Evolutionary conservation across 2,329 filamentous ascomycete genomes (phyloP), one percentile per base, ranked within the genome.

Genomic region (Monilinia vaccinii-corymbosi): DNA sequence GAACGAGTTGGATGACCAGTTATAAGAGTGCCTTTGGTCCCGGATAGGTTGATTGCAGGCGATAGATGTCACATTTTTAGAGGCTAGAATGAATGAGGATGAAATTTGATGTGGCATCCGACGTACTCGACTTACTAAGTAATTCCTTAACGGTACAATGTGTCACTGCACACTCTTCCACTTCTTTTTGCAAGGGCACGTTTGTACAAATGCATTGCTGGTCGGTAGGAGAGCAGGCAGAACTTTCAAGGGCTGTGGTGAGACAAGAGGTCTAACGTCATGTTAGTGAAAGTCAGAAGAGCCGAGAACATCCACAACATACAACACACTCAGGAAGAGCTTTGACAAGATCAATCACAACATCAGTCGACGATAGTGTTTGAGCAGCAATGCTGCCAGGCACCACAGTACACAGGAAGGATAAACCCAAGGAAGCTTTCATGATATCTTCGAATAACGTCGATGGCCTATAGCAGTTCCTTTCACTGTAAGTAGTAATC

Each of bases 151-250:
- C 23, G 9, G 56, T 52, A 18, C 56, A 58, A 23, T 11, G 8
- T n/a, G 8, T 4, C 47, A n/a, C n/a, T 44, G 52, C 47, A 52
- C 56, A 58, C 3, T 18, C 34, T 3, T 58, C 36, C 10, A 58
- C 2, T 23, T 38, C n/a, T 18, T 31, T 7, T 7, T 52, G 45
- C 13, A 52, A 4, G 13, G 46, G 56, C 16, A 45, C 28, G 13
- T 58, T 58, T 14, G 56, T 52, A 13, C 56, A 58, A 28, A 58
- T 58, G 32, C 56, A 58, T 52, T 40, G 47, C 23, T 52, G 31
- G 45, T 58, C 56, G 13, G 56, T 58, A 28, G 28, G 47, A 13
- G 56, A 32, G 23, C 56, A 58, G 5, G 56, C 45, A 23, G 47
- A 52, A 16, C 52, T 46, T 7, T 4, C 21, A 13, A 58, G 23